Base-by-base conservation (phyloP, 2,329 filamentous ascomycete genomes). In the Capronia epimyces region DNA sequence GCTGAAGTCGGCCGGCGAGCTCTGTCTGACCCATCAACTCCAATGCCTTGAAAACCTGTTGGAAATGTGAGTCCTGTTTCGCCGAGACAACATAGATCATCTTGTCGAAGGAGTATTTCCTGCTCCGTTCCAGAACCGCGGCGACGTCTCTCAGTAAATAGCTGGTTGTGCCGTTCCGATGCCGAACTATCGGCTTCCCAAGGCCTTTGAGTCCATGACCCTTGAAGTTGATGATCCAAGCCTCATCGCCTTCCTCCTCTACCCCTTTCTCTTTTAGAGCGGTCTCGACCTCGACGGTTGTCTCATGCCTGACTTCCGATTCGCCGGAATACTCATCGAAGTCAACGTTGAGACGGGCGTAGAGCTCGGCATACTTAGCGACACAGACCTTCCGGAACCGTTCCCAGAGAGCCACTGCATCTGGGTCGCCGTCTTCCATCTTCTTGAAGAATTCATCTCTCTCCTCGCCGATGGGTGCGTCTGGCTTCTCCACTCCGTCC, bases 131-230 rank as follows among this genome's bases (percentile, higher is more conserved):
- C 46, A 89, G 69, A 22, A 87, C 78, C 63, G 89, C 84, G 60
- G 82, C 85, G 56, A 90, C 84, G 66, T 91, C 86, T 59, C 86
- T 81, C 44, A 87, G 87, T 41, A 90, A 76, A 65, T 91, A 90
- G 27, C 88, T 77, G 34, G 84, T 85, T 10, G 84, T 88, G 49
- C 86, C 86, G 57, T 87, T 83, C 59, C 79, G 81, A 71, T 87
- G 86, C 58, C 83, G 79, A 52, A 89, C 78, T 47, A 89, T 78
- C 21, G 84, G 79, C 63, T 81, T 82, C 61, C 84, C 85, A 9
- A 88, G 77, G 52, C 78, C 80, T 71, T 86, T 87, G 7, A 78
- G 71, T 1, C 86, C 75, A 52, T 84, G 79, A 64, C 85, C 82
- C 46, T 77, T 72, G 64, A 89, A 87, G 66, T 89, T 81, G 50